Base-by-base conservation (phyloP, 257 asterid species). In the Henckelia pumila region DNA sequence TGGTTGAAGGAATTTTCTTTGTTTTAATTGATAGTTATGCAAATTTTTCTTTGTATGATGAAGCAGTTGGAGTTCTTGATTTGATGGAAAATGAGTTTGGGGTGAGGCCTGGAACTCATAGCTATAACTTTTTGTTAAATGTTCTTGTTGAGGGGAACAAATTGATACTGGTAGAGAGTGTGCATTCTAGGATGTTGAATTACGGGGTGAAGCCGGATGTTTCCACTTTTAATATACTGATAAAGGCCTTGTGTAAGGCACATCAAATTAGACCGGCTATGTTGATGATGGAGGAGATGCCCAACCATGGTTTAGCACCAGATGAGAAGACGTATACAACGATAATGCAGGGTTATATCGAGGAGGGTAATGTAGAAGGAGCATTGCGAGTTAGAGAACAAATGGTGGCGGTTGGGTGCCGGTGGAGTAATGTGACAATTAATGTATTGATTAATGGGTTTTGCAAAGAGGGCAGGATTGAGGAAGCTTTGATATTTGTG, bases 201-300 rank as follows among this genome's bases (percentile, higher is more conserved):
- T 70, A 49, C 7, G 86, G 84, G 2, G 81, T 85, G 10, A 78
- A 80, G 28, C 95, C 88, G 4, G 95, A 88, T 79, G 91, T 87
- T 70, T 90, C 97, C 7, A 90, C 97, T 17, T 93, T 88, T 74
- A 93, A 90, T 69, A 76, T 85, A 75, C 74, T 93, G 85, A 88
- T 90, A 56, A 93, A 93, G 81, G 98, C 96, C 8, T 65, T 93
- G 0, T 93, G 98, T 61, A 93, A 81, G 74, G 89, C 96, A 14
- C 96, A 93, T 71, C 98, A 93, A 58, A 88, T 88, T 72, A 85
- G 97, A 79, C 89, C 97, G 30, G 98, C 96, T 7, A 86, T 93
- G 68, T 60, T 93, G 85, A 73, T 90, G 85, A 86, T 90, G 97
- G 97, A 90, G 79, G 98, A 93, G 80, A 90, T 93, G 98, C 76